A percentile compares a stretch with the other conserved stretches of the same genome.
phyloP scores from a whole-genome alignment of 495 filamentous ascomycete genomes.

The Aspergillus sclerotiicarbonarius region DNA sequence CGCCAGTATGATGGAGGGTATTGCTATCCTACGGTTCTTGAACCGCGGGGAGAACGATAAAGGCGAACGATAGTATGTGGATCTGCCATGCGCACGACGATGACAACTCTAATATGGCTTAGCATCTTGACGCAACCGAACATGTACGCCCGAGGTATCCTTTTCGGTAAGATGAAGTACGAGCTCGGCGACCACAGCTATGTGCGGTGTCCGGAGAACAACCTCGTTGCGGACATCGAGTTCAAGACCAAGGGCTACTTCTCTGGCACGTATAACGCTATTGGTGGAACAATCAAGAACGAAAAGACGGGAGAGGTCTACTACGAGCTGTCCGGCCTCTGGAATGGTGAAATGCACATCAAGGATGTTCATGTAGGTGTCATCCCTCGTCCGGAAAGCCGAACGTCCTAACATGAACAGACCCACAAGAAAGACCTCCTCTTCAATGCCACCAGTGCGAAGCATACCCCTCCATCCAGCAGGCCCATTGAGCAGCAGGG shows the following conservation, averaged over 20 bases:
- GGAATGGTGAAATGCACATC: slow-evolving; percentile 92
- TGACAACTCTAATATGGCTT: slow-evolving; percentile 1
- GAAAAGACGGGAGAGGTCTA: slow-evolving; percentile 80
- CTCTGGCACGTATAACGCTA: slow-evolving; percentile 92
- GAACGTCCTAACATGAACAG: slow-evolving; percentile 40
- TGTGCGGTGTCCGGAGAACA: slow-evolving; percentile 85
- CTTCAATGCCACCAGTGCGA: slow-evolving; percentile 79
- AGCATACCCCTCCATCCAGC: slow-evolving; percentile 69
- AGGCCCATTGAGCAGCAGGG: slow-evolving; percentile 83
- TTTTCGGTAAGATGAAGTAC: slow-evolving; percentile 99
- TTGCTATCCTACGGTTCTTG: slow-evolving; percentile 79
- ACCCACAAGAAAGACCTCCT: slow-evolving; percentile 84
- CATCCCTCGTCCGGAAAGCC: neutral
- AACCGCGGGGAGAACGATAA: slow-evolving; percentile 65
- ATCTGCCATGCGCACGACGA: neutral
- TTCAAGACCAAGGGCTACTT: slow-evolving; percentile 99
- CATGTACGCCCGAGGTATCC: slow-evolving; percentile 97
- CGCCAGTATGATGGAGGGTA: slow-evolving; percentile 96
- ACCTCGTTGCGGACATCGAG: slow-evolving; percentile 87
- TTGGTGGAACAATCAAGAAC: slow-evolving; percentile 89
- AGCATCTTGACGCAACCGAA: slow-evolving; percentile 95
- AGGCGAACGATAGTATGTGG: slow-evolving; percentile 83
- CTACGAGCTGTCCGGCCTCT: slow-evolving; percentile 87
- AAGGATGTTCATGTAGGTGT: slow-evolving; percentile 71
- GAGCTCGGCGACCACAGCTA: slow-evolving; percentile 96